Conservation (phyloP, 2,329 filamentous ascomycete genomes). For the Phialocephala sp. region DNA sequence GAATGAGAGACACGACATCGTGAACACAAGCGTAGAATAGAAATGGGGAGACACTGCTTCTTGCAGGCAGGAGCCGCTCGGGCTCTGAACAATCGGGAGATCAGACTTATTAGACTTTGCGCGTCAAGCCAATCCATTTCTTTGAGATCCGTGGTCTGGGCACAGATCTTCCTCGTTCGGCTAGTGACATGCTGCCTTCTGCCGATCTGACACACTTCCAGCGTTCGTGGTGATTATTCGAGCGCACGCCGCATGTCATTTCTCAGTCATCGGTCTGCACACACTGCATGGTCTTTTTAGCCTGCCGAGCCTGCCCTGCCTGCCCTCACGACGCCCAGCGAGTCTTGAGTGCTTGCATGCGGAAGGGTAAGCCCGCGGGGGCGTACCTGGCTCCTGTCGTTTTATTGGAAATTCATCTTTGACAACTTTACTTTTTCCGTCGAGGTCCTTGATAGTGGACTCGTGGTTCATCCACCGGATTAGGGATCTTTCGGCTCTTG, state of each 20-base stretch:
- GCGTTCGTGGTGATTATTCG: not conserved
- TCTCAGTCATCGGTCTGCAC: conserved; percentile 4
- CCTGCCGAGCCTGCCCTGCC: too few species aligned
- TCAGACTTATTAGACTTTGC: not conserved
- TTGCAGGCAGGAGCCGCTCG: not conserved
- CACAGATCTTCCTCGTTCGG: conserved; percentile 2
- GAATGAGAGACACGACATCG: not conserved
- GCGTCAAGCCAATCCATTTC: not conserved
- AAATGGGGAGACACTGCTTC: not conserved
- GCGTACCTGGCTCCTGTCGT: not conserved
- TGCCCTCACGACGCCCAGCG: not conserved
- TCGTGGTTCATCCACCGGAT: not conserved
- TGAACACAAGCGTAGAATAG: not conserved
- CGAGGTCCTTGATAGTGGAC: not conserved
- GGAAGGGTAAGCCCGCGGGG: not conserved
- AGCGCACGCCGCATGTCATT: conserved; percentile 8
- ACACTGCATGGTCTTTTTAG: not conserved
- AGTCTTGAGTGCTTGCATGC: not conserved
- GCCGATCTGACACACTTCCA: not conserved
- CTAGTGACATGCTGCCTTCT: conserved; percentile 8
- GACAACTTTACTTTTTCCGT: not conserved
- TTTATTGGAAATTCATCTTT: not conserved
- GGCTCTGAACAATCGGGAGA: not conserved
- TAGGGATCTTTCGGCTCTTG: not conserved
- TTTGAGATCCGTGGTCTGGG: conserved; percentile 4